phyloP scores from a whole-genome alignment of 2,329 filamentous ascomycete species.

The Aureobasidium namibiae region DNA sequence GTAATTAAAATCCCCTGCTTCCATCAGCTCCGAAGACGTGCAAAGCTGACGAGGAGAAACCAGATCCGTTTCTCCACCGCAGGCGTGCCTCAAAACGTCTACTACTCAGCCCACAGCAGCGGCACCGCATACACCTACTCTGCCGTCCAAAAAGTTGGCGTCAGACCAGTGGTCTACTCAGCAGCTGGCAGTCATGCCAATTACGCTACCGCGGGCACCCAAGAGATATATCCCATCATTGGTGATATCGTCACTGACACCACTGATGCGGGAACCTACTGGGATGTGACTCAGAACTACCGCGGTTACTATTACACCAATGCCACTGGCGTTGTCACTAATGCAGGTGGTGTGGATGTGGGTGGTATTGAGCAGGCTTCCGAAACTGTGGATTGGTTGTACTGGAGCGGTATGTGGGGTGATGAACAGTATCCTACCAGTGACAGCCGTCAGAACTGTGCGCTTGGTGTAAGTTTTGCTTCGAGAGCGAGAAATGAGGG shows the following conservation, averaged over 20 bases:
- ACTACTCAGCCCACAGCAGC: slow-evolving; percentile 4
- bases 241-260: slow-evolving; percentile 3
- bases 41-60: too few species aligned
- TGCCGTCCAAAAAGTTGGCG: neutral
- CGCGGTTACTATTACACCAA: neutral
- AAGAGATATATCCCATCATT: neutral
- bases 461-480: neutral
- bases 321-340: neutral
- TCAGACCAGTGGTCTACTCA: neutral
- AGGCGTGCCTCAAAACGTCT: neutral
- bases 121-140: slow-evolving; percentile 6
- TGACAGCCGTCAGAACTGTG: slow-evolving; percentile 2
- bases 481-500: fast-evolving
- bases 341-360: neutral
- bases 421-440: slow-evolving; percentile 4
- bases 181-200: slow-evolving; percentile 1
- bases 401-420: slow-evolving; percentile 4
- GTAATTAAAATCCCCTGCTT: too few species aligned
- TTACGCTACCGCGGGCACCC: neutral
- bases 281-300: slow-evolving; percentile 6
- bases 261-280: neutral
- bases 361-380: neutral
- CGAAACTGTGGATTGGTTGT: neutral
- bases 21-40: too few species aligned
- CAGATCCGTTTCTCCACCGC: neutral